Percentiles rank a stretch among this genome's conserved stretches.
Evolutionary conservation across 1,284 basidiomycete species (phyloP).

Genomic region (Cutaneotrichosporon spelunceum): DNA sequence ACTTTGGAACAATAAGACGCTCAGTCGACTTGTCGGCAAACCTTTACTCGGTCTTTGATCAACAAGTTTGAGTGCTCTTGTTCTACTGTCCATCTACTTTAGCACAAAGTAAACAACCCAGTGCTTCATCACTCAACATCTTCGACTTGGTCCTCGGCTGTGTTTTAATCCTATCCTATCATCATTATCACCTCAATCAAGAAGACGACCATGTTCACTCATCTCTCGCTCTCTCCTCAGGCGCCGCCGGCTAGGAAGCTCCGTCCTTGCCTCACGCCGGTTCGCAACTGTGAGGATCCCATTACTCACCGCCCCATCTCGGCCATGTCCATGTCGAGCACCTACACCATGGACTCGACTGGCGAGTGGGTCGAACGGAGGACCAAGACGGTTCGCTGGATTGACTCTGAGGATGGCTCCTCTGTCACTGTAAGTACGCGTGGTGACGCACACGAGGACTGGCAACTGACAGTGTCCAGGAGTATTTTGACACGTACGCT

Average conservation of each 20-base stretch:
- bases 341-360: slow-evolving; percentile 15
- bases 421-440: slow-evolving; percentile 40
- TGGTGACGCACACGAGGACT: not conserved
- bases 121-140: not conserved
- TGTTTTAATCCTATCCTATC: not conserved
- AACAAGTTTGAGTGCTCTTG: not conserved
- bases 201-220: slow-evolving; percentile 17
- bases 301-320: slow-evolving; percentile 14
- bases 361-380: slow-evolving; percentile 28
- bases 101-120: not conserved
- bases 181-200: not conserved
- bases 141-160: not conserved
- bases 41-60: not conserved
- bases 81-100: not conserved
- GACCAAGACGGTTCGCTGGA: slow-evolving; percentile 43
- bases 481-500: slow-evolving; percentile 48
- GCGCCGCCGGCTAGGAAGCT: slow-evolving; percentile 33
- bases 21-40: slow-evolving; percentile 14
- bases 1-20: slow-evolving; percentile 5
- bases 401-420: slow-evolving; percentile 32
- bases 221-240: slow-evolving; percentile 15
- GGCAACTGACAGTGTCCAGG: slow-evolving; percentile 27
- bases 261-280: slow-evolving; percentile 45
- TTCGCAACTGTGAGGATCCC: not conserved
- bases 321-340: slow-evolving; percentile 13